Evolutionary conservation across 768 basidiomycete species (phyloP), one percentile per base, ranked within the genome.

Genomic region (Boletus huronensis): DNA sequence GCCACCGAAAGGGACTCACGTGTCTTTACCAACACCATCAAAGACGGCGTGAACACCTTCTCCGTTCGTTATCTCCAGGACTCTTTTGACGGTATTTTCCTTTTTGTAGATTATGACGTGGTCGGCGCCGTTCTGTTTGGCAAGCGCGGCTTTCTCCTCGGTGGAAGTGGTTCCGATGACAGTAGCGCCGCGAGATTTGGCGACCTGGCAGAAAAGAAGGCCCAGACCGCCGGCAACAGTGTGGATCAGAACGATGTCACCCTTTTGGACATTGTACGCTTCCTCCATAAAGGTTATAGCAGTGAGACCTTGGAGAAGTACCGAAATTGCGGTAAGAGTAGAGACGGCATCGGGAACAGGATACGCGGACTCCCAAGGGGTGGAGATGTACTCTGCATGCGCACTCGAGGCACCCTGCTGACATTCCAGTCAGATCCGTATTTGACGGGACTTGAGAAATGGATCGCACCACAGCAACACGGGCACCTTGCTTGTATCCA

Each of bases 11-110:
- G 16, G 34, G 21, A 77, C 88, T 54, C 72, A 95, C 82, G 94
- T 98, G 68, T 93, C 90, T 75, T 90, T 95, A 2, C 96, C 96
- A n/a, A 99, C 93, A 28, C 96, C 96, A 64, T 99, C 96, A 64
- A 88, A 96, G 23, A 93, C 81, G 16, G 83, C 95, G 58, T 96
- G 82, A 5, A 93, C 90, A 16, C 92, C 90, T 60, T 84, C 78
- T 7, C 89, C 90, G 39, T 82, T 82, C 0, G 92, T 93, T 50
- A 93, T 71, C 62, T 88, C 84, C 50, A 86, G 68, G 16, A 90
- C 89, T 42, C 84, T 79, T 59, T 86, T 66, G 11, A 90, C 86
- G 0, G 87, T 87, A 55, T 91, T 80, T 64, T 91, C 89, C 43
- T 79, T 75, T 11, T 80, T 81, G 70, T 93, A 93, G 38, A 94